These are phyloP conservation scores for Bombardia bombarda DNA, from an alignment of 495 filamentous ascomycete genomes.

Conservation along the genomic window DNA sequence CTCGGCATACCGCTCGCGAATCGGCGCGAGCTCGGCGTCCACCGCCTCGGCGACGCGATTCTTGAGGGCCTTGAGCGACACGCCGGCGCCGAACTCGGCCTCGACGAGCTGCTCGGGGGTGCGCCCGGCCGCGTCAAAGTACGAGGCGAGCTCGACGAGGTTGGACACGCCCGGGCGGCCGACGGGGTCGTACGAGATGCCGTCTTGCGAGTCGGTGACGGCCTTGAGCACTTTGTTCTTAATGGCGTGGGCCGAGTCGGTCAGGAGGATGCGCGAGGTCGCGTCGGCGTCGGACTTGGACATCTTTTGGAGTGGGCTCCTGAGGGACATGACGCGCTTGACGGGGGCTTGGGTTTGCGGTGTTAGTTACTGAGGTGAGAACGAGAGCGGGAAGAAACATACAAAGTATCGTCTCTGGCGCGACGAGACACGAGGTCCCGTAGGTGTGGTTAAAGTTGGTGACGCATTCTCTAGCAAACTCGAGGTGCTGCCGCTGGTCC, in stretches of 20 bases:
- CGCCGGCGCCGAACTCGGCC: constrained; percentile 14
- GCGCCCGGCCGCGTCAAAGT: constrained; percentile 44
- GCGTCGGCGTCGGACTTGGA: constrained; percentile 72
- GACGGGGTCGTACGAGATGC: constrained; percentile 62
- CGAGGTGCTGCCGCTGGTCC: constrained; percentile 88
- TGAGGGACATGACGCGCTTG: constrained; percentile 83
- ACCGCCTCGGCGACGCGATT: constrained; percentile 49
- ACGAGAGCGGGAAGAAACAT: constrained; percentile 16
- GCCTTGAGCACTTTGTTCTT: constrained; percentile 58
- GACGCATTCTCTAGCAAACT: constrained; percentile 78
- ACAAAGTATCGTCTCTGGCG: constrained; percentile 73
- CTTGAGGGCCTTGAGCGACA: constrained; percentile 62
- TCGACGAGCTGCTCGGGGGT: constrained; percentile 48
- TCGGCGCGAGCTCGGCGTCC: constrained; percentile 39
- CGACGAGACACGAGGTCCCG: constrained; percentile 47
- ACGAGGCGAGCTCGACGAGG: constrained; percentile 65
- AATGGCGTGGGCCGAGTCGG: constrained; percentile 56
- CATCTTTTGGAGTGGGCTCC: constrained; percentile 74
- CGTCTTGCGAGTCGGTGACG: constrained; percentile 62
- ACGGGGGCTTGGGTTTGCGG: constrained; percentile 35
- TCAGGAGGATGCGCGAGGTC: constrained; percentile 74
- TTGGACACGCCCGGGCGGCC: constrained; percentile 79
- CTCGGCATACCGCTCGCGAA: constrained; percentile 55
- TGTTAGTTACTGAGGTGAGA: background rate
- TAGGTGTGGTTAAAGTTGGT: constrained; percentile 76